Base-by-base conservation (phyloP, 176 grass and related monocot genomes). In the Luzula sylvatica region DNA sequence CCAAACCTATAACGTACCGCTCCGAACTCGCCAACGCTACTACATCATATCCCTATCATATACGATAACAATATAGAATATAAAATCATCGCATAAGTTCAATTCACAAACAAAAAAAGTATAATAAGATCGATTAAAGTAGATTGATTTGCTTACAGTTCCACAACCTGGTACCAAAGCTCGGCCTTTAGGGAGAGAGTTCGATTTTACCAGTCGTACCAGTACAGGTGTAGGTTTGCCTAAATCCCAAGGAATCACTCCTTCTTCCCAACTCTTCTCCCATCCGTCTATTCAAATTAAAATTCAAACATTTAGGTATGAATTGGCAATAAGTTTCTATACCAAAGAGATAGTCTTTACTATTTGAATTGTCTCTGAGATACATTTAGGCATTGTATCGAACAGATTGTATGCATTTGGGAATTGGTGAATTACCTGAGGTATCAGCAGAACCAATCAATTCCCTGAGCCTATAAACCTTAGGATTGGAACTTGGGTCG, bases 111-210 rank as follows among this genome's bases (percentile, higher is more conserved):
- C 9, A 35, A 35, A 7, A 35, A 9, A 35, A 9, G 30, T 35
- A 9, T 35, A 7, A 35, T 7, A 7, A 35, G 5, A 35, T 35
- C 9, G 9, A 35, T 35, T n/a, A n/a, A n/a, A 35, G 9, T 35
- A 35, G 5, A 35, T 35, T 35, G 9, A 35, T 35, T n/a, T n/a
- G 14, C 65, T 71, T 72, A 80, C 81, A 70, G 50, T 82, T 46
- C 92, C 85, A 23, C 92, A 96, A 71, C 85, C 81, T 11, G 85
- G 92, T 45, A 90, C 85, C 54, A 96, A 72, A 62, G 71, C 81
- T 55, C 74, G 83, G 20, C 92, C 92, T 46, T 59, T 96, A 3
- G 81, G 85, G 11, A 96, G 74, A 20, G 72, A 67, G 74, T 67
- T 63, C 68, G 66, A 75, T 77, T 65, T 61, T 50, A 80, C 77